phyloP scores from a whole-genome alignment of 192 early-diverging fungal genomes.

The Podila epicladia region DNA sequence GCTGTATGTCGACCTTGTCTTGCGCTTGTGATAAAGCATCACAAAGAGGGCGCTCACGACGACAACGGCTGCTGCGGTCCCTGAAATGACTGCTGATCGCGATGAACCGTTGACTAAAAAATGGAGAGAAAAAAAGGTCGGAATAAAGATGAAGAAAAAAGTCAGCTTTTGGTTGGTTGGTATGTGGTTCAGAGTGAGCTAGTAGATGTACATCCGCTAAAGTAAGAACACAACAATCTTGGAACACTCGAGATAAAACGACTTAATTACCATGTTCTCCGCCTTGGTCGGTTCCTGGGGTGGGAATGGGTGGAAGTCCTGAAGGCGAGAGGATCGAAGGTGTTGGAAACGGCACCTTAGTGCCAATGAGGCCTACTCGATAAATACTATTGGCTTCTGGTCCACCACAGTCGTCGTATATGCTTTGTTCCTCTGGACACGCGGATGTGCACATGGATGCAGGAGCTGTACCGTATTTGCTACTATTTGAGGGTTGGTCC shows the following conservation, averaged over 20 bases:
- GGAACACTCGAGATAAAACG: too few relatives aligned
- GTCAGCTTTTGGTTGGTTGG: neutral
- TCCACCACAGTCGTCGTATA: constrained; percentile 42
- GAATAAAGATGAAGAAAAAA: neutral
- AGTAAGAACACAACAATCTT: too few relatives aligned
- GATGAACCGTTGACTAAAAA: neutral
- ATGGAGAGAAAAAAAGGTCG: neutral
- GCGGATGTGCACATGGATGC: constrained; percentile 23
- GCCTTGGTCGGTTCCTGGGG: neutral
- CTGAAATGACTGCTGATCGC: constrained; percentile 12
- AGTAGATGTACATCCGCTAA: too few relatives aligned
- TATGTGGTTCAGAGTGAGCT: too few relatives aligned
- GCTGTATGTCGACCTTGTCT: constrained; percentile 3
- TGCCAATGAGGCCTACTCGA: neutral
- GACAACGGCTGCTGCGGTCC: constrained; percentile 6
- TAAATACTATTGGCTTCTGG: constrained; percentile 35
- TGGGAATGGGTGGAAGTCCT: neutral
- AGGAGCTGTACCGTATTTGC: constrained; percentile 35
- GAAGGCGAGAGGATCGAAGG: constrained; percentile 11
- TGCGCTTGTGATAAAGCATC: constrained; percentile 15
- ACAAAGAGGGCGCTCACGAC: constrained; percentile 5
- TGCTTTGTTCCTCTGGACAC: constrained; percentile 26
- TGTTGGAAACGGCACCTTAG: constrained; percentile 16
- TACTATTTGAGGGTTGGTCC: neutral
- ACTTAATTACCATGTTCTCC: neutral